phyloP scores from a whole-genome alignment of 2,329 filamentous ascomycete genomes.

The Sclerotinia trifoliorum region DNA sequence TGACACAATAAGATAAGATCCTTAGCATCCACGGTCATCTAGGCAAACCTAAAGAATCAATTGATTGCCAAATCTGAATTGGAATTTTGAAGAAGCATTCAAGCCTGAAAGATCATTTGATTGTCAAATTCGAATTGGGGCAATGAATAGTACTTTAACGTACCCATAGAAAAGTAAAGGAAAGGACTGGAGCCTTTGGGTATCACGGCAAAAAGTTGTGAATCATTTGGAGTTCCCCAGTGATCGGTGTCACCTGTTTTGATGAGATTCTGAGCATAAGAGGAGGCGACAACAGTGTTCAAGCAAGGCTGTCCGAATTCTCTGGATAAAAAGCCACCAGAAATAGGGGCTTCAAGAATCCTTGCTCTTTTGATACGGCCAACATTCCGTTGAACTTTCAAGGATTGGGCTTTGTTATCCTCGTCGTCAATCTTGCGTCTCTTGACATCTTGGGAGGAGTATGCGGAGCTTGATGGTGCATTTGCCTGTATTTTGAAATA shows the following conservation, averaged over 20 bases:
- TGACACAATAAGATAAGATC: not conserved
- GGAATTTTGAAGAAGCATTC: not conserved
- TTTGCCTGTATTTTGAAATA: constrained; percentile 66
- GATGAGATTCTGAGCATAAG: constrained; percentile 13
- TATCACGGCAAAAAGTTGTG: not conserved
- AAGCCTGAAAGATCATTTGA: not conserved
- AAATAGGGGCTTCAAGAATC: constrained; percentile 27
- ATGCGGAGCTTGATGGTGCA: constrained; percentile 50
- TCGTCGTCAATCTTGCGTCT: constrained; percentile 51
- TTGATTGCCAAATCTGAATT: not conserved
- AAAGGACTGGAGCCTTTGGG: not conserved
- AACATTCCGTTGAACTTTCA: constrained; percentile 23
- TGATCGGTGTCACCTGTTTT: not conserved
- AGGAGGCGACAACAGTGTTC: constrained; percentile 13
- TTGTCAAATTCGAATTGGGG: not conserved
- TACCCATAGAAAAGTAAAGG: not conserved
- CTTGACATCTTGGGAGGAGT: constrained; percentile 59
- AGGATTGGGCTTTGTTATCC: constrained; percentile 8
- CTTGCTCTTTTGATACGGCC: constrained; percentile 31
- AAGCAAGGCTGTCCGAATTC: constrained; percentile 26
- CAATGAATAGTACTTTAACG: not conserved
- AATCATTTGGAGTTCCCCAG: not conserved
- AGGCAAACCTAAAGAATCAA: no score
- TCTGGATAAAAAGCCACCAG: constrained; percentile 31
- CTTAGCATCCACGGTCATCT: no score